Evolutionary conservation across 306 rosid genomes (phyloP).

Genomic region (Casuarina equisetifolia): DNA sequence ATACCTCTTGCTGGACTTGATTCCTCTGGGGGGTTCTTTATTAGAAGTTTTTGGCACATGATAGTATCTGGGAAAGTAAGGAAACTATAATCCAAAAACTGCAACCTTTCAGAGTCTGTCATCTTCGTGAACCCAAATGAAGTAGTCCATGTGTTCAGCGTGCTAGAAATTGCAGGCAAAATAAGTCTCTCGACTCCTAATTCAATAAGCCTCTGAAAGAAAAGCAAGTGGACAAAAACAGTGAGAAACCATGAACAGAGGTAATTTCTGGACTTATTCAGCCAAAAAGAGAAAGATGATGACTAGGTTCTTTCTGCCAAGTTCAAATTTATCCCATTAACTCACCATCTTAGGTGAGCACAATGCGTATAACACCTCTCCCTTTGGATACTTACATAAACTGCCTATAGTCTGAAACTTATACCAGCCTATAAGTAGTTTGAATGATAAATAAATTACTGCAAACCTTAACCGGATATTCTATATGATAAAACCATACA

Average conservation of each 20-base stretch:
- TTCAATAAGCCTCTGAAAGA: conserved; percentile 60
- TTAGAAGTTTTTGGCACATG: conserved; percentile 78
- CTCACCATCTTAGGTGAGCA: not conserved
- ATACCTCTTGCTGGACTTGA: conserved; percentile 38
- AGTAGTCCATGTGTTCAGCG: conserved; percentile 72
- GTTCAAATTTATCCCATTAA: not conserved
- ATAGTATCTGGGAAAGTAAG: conserved; percentile 71
- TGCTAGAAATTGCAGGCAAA: conserved; percentile 78
- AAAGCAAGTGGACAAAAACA: conserved; percentile 17
- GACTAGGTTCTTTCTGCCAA: not conserved
- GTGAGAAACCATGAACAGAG: not conserved
- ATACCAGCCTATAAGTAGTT: not conserved
- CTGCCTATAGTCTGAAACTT: not conserved
- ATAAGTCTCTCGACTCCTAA: conserved; percentile 79
- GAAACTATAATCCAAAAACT: conserved; percentile 68
- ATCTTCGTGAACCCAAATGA: conserved; percentile 73
- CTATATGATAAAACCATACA: not conserved
- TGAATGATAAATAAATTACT: not conserved
- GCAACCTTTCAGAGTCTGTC: conserved; percentile 56
- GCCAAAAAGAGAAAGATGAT: not conserved
- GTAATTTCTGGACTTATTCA: not conserved
- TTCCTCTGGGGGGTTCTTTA: conserved; percentile 32
- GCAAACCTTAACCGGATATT: not conserved
- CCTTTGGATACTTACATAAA: conserved; percentile 6
- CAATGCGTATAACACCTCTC: not conserved